Conservation (phyloP, 345 rosid genomes). For the Corchorus capsularis region DNA sequence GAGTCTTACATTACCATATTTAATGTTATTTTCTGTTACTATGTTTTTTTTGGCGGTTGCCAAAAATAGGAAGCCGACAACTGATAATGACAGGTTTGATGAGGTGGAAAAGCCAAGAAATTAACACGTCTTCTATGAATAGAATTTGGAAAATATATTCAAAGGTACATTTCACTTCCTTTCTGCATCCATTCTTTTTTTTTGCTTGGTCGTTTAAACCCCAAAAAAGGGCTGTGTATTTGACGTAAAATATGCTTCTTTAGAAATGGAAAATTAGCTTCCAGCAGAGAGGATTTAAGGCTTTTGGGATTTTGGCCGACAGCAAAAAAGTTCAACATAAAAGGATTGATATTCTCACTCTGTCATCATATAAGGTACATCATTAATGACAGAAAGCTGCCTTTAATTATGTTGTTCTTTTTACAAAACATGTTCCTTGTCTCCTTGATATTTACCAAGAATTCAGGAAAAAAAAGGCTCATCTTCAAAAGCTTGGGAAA, state of each 20-base stretch:
- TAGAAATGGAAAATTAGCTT: too few species aligned
- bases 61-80: neutral
- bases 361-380: neutral
- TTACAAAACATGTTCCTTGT: neutral
- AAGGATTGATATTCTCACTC: neutral
- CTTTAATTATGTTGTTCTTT: neutral
- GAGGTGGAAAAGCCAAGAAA: neutral
- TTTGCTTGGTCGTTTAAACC: too few species aligned
- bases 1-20: too few species aligned
- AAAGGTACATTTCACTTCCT: neutral
- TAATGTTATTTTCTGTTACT: too few species aligned
- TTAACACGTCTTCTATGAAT: neutral
- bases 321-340: neutral
- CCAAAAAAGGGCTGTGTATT: too few species aligned
- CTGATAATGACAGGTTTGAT: neutral
- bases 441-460: neutral
- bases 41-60: neutral
- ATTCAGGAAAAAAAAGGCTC: neutral
- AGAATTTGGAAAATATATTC: neutral
- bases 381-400: neutral
- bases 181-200: neutral
- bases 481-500: too few species aligned
- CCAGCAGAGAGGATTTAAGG: too few species aligned
- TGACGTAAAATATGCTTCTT: too few species aligned
- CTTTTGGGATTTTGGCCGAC: neutral